A percentile compares a stretch with the other conserved stretches of the same genome.
phyloP scores from a whole-genome alignment of 176 grass and related monocot species.

The Triticum timopheevii region DNA sequence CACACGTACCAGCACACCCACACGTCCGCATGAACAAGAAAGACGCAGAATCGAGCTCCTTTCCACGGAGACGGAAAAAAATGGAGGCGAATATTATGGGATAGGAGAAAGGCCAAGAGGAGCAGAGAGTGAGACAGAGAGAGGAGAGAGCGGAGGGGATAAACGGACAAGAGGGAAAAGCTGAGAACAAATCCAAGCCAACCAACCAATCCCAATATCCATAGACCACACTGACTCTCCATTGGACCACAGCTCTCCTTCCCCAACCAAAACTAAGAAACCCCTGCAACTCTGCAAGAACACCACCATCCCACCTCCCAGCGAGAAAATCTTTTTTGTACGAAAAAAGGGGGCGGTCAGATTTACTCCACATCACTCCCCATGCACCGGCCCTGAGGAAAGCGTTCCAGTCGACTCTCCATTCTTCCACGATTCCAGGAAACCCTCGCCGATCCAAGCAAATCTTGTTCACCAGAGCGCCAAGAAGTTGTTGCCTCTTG shows the following conservation, averaged over 20 bases:
- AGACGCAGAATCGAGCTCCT: constrained; percentile 30
- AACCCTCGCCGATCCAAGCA: background rate
- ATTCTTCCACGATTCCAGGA: constrained; percentile 40
- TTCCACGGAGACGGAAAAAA: constrained; percentile 17
- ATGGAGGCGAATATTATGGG: constrained; percentile 41
- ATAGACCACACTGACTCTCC: constrained; percentile 28
- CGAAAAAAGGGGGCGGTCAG: constrained; percentile 5
- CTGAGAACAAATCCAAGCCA: constrained; percentile 46
- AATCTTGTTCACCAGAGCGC: background rate
- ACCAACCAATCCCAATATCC: constrained; percentile 51
- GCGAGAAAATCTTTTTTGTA: background rate
- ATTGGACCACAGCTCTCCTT: constrained; percentile 38
- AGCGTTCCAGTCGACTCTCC: constrained; percentile 17
- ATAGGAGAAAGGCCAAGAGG: constrained; percentile 8
- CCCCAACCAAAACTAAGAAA: constrained; percentile 14
- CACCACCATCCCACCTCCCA: constrained; percentile 21
- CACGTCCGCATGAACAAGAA: no score
- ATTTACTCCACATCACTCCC: constrained; percentile 7
- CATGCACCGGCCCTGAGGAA: constrained; percentile 26
- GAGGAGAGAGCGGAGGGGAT: constrained; percentile 3
- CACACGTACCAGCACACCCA: no score
- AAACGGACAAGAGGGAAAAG: constrained; percentile 49
- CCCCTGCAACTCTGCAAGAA: constrained; percentile 22
- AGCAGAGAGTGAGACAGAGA: background rate
- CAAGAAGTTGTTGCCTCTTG: constrained; percentile 12